phyloP scores from a whole-genome alignment of 2,329 filamentous ascomycete genomes.

The Penicillium sp. region DNA sequence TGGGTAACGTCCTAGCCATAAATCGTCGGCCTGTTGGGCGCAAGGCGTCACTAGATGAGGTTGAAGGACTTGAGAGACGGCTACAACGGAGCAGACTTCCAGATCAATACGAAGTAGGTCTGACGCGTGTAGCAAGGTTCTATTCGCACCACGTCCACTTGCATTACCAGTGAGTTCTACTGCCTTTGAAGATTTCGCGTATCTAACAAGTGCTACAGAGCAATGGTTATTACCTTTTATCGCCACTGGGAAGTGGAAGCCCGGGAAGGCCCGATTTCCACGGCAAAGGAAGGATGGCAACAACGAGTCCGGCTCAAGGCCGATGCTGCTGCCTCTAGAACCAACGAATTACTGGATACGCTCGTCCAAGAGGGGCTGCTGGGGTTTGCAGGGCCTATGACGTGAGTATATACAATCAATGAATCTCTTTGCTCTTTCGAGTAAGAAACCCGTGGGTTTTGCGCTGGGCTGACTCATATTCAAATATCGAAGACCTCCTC shows the following conservation, averaged over 20 bases:
- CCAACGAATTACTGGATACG: conserved; percentile 32
- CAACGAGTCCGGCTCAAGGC: conserved; percentile 24
- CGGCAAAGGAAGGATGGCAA: conserved; percentile 25
- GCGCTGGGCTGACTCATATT: neutral
- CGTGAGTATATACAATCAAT: no score
- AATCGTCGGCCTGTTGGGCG: conserved; percentile 27
- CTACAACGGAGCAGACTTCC: conserved; percentile 25
- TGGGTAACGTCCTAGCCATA: conserved; percentile 30
- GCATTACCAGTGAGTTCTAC: conserved; percentile 32
- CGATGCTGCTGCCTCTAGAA: conserved; percentile 31
- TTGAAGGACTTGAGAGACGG: conserved; percentile 28
- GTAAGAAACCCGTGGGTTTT: neutral
- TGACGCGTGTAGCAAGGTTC: conserved; percentile 20
- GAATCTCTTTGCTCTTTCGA: no score
- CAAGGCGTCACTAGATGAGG: conserved; percentile 18
- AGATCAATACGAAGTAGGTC: conserved; percentile 13
- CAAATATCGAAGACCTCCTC: conserved; percentile 23
- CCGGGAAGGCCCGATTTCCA: conserved; percentile 18
- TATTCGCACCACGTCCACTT: conserved; percentile 32
- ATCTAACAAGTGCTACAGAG: conserved; percentile 21
- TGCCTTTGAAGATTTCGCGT: no score
- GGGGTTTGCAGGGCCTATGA: conserved; percentile 30
- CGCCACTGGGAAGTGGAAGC: conserved; percentile 28
- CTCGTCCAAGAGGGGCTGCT: conserved; percentile 29
- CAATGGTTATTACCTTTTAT: conserved; percentile 34